phyloP scores from a whole-genome alignment of 78 protist genomes.

The Dictyostelium firmibasis region DNA sequence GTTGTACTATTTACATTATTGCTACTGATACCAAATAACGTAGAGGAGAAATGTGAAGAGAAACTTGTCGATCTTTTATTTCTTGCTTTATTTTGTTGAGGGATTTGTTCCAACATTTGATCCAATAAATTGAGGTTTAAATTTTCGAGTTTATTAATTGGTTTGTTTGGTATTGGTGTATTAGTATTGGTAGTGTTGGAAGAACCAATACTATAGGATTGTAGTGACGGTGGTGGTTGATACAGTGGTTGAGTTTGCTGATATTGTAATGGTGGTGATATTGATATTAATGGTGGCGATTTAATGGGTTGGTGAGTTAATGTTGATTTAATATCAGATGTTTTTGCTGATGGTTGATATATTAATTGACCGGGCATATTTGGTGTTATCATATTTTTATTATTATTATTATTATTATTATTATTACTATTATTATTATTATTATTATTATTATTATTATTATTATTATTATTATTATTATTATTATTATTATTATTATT shows the following conservation, averaged over 20 bases:
- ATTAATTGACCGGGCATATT: constrained; percentile 27
- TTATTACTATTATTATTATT: neutral
- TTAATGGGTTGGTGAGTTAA: neutral
- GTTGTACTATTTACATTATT: neutral
- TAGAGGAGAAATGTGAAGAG: neutral
- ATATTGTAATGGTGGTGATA: neutral
- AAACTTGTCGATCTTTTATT: neutral
- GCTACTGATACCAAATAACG: neutral
- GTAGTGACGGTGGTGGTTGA: neutral
- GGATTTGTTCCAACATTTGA: neutral
- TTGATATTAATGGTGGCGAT: neutral
- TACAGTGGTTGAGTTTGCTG: neutral
- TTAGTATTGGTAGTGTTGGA: neutral
- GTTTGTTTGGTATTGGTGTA: neutral
- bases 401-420: neutral
- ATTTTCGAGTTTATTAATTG: neutral
- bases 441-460: neutral
- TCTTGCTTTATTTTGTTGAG: neutral
- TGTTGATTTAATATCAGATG: neutral
- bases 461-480: neutral
- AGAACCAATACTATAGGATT: neutral
- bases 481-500: neutral
- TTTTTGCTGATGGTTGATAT: neutral
- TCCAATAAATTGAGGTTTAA: neutral
- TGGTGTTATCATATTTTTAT: neutral